Evolutionary conservation across 2,329 filamentous ascomycete species (phyloP).

Genomic region (Trichocomaceae sp.): DNA sequence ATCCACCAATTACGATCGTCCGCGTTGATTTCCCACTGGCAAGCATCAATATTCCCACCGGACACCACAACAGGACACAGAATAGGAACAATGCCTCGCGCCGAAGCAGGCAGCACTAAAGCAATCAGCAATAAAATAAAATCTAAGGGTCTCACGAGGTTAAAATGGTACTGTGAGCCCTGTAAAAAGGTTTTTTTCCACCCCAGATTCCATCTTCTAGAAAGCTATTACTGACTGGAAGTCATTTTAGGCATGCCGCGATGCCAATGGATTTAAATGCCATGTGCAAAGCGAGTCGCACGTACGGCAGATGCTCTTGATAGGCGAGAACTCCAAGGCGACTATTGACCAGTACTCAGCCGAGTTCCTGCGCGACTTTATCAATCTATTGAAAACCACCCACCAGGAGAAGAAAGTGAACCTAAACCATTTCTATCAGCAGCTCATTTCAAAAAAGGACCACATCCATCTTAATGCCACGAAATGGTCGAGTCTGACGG

Average conservation of each 20-base stretch:
- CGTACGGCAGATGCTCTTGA: slow-evolving; percentile 78
- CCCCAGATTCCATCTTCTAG: too few species aligned
- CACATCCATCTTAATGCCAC: slow-evolving; percentile 95
- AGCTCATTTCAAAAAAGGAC: slow-evolving; percentile 74
- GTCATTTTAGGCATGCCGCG: slow-evolving; percentile 55
- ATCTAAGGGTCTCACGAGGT: slow-evolving; percentile 59
- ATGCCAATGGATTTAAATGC: slow-evolving; percentile 85
- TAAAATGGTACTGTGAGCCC: slow-evolving; percentile 81
- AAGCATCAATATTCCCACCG: not conserved
- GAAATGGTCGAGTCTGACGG: slow-evolving; percentile 77
- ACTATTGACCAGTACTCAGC: slow-evolving; percentile 74
- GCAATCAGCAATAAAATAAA: slow-evolving; percentile 87
- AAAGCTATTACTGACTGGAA: too few species aligned
- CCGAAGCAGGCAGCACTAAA: slow-evolving; percentile 89
- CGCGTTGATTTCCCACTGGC: not conserved
- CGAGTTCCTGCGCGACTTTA: slow-evolving; percentile 74
- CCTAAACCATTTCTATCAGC: slow-evolving; percentile 90
- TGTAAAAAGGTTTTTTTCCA: too few species aligned
- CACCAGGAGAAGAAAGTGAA: slow-evolving; percentile 88
- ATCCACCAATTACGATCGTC: not conserved
- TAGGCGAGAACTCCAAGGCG: slow-evolving; percentile 81
- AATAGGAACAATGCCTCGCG: slow-evolving; percentile 59
- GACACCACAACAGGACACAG: not conserved
- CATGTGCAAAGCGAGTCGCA: slow-evolving; percentile 81
- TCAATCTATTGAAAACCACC: slow-evolving; percentile 67